Conservation (phyloP, 2,329 filamentous ascomycete species). For the Neopestalotiopsis rosae region DNA sequence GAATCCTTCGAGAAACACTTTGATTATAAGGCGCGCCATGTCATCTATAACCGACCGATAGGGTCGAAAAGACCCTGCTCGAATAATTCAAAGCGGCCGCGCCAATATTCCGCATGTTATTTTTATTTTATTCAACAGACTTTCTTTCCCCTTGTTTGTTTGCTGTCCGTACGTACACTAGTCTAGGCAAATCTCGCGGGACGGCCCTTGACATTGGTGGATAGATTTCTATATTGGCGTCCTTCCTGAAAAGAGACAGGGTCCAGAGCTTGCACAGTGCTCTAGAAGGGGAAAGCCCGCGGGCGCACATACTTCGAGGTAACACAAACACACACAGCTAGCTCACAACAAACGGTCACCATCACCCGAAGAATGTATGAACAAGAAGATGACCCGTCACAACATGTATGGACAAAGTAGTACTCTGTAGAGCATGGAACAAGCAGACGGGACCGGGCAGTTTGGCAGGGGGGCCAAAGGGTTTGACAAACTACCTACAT, state of each 20-base stretch:
- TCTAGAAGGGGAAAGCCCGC: not conserved
- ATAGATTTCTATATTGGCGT: not conserved
- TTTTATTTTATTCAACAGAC: no score
- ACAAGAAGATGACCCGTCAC: not conserved
- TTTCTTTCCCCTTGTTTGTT: not conserved
- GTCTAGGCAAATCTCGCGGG: not conserved
- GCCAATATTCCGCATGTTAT: not conserved
- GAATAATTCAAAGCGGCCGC: not conserved
- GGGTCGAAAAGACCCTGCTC: no score
- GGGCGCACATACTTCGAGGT: not conserved
- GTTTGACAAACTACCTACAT: not conserved
- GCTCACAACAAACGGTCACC: not conserved
- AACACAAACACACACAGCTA: not conserved
- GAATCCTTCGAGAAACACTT: not conserved
- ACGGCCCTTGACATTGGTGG: not conserved
- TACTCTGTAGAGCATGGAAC: not conserved
- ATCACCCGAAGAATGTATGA: not conserved
- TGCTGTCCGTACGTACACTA: not conserved
- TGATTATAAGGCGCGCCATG: not conserved
- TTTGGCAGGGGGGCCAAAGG: not conserved
- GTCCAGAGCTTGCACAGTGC: not conserved
- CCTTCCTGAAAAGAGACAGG: not conserved
- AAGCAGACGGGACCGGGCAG: not conserved
- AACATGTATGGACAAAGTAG: not conserved
- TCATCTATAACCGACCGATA: not conserved